Evolutionary conservation across 1,284 basidiomycete species (phyloP), one percentile per base, ranked within the genome.

Genomic region (Cutaneotrichosporon cyanovorans): DNA sequence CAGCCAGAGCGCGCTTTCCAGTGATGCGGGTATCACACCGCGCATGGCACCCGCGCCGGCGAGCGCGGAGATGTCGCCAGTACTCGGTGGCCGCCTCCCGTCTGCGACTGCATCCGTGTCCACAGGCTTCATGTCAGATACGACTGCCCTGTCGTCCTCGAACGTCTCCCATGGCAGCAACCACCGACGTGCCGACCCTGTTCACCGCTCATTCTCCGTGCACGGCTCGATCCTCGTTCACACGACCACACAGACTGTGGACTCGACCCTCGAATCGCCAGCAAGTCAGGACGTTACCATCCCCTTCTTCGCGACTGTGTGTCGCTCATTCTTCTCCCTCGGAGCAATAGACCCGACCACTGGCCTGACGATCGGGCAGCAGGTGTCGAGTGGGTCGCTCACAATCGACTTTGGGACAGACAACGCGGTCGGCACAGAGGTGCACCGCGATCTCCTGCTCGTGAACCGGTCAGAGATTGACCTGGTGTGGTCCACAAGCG

Each of bases 401-500:
- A 32, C 48, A 1, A 40, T 69, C 30, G 67, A 69, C 40, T 69
- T 69, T 54, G 67, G 67, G 4, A 50, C 54, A n/a, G 65, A 68
- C 36, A 56, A 63, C 9, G 57, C 62, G n/a, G 60, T 66, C 4
- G 65, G 63, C 3, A 51, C 51, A 20, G 51, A 62, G 32, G 65
- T 62, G 30, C 59, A 69, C 45, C 59, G 67, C 10, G 67, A 69
- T 54, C 61, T 69, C 28, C 37, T 69, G 16, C 55, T 69, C 14
- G 65, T 69, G 36, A 69, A 69, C 39, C 62, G 67, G 31, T 66
- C 64, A 21, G 67, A 69, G 49, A 65, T 68, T 34, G 67, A 69
- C 40, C 53, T 68, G 14, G 61, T 68, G 22, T 69, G 67, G 67
- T 62, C 48, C 3, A 66, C 64, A 1, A 48, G 58, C 2, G 62